Evolutionary conservation across 306 rosid genomes (phyloP).

Genomic region (Cucurbita pepo): DNA sequence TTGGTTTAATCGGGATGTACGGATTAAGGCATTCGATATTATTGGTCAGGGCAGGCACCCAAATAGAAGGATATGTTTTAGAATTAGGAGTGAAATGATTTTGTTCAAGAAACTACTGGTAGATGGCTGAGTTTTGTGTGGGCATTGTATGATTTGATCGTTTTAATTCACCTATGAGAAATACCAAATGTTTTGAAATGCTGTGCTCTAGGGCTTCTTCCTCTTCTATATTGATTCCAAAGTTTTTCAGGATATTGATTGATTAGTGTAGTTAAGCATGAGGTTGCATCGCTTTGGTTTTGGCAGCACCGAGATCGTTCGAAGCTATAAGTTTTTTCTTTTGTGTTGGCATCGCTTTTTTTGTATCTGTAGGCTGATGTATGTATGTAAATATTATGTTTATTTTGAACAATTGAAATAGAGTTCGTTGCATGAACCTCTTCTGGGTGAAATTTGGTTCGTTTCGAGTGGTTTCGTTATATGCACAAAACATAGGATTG

Average conservation of each 20-base stretch:
- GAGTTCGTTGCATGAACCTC: too few relatives aligned
- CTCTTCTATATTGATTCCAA: background rate
- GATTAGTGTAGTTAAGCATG: background rate
- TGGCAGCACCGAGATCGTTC: background rate
- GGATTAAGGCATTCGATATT: background rate
- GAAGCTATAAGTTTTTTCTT: background rate
- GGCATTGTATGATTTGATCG: background rate
- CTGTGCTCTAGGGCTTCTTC: background rate
- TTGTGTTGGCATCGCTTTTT: background rate
- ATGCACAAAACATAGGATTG: too few relatives aligned
- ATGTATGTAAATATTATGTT: background rate
- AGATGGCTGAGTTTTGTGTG: background rate
- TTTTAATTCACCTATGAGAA: background rate
- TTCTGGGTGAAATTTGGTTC: too few relatives aligned
- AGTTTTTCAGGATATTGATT: background rate
- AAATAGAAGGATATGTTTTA: background rate
- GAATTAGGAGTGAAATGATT: background rate
- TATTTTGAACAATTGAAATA: background rate
- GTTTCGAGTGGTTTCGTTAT: too few relatives aligned
- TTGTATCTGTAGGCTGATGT: background rate
- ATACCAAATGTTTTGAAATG: background rate
- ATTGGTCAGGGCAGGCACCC: background rate
- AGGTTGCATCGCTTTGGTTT: background rate
- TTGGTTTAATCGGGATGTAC: background rate
- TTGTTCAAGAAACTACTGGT: background rate